A percentile compares a stretch with the other conserved stretches of the same genome.
These are phyloP conservation scores for Leucaena leucocephala DNA, from an alignment of 306 rosid genomes.

Conservation along the genomic window DNA sequence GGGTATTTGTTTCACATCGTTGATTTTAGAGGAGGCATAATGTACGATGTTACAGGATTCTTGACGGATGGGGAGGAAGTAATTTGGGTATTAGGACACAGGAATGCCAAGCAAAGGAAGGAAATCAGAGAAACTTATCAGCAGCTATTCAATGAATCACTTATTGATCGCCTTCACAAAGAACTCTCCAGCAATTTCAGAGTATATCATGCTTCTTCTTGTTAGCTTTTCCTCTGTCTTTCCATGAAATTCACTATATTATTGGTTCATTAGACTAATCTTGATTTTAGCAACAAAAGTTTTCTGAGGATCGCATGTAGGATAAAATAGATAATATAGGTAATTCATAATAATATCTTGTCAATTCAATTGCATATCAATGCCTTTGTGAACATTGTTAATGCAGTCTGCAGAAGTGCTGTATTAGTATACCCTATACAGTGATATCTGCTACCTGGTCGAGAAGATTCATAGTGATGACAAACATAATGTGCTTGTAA, in stretches of 20 bases:
- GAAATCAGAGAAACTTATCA: conserved; percentile 72
- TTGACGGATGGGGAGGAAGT: conserved; percentile 67
- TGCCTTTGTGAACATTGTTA: neutral
- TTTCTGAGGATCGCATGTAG: neutral
- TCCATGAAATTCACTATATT: neutral
- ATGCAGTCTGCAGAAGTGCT: neutral
- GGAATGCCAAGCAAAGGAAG: conserved; percentile 76
- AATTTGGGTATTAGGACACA: conserved; percentile 75
- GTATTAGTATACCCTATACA: neutral
- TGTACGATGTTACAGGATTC: conserved; percentile 53
- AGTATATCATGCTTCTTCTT: conserved; percentile 53
- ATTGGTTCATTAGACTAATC: neutral
- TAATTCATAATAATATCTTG: neutral
- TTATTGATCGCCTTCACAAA: conserved; percentile 60
- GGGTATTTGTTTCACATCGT: neutral
- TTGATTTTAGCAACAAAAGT: neutral
- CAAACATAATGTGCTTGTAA: neutral
- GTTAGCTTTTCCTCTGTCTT: conserved; percentile 16
- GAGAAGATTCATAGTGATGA: conserved; percentile 16
- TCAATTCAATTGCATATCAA: neutral
- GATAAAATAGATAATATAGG: neutral
- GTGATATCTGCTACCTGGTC: neutral
- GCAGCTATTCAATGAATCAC: conserved; percentile 76
- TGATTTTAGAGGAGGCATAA: conserved; percentile 4
- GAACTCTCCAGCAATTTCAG: conserved; percentile 87